phyloP scores from a whole-genome alignment of 805 yeast genomes.

The Pichia ethanolica region DNA sequence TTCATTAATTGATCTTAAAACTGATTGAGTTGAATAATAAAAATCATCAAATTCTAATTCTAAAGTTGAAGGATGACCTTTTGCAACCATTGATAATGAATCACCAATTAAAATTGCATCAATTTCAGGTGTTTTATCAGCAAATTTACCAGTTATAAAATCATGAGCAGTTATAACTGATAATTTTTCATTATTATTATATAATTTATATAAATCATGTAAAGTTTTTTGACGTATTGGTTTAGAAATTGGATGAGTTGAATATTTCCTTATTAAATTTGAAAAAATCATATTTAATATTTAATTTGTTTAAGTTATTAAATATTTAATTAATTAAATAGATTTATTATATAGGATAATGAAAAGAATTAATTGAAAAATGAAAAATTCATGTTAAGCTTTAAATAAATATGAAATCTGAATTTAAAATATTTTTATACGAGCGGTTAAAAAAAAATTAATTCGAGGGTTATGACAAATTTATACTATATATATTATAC shows the following conservation, averaged over 20 bases:
- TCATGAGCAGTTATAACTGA: conserved; percentile 76
- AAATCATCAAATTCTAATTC: conserved; percentile 75
- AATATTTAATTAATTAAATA: no score
- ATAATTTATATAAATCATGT: conserved; percentile 16
- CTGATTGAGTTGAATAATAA: conserved; percentile 67
- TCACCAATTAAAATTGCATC: conserved; percentile 84
- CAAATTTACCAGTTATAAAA: conserved; percentile 64
- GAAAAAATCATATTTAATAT: no score
- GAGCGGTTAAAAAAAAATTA: no score
- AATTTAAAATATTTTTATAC: no score
- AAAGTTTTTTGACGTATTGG: conserved; percentile 18
- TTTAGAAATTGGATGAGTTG: conserved; percentile 13
- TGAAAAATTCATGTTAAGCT: no score
- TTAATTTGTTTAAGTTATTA: no score
- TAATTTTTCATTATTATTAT: conserved; percentile 5
- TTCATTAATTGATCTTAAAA: conserved; percentile 56
- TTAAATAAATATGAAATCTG: no score
- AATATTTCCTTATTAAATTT: conserved; percentile 4
- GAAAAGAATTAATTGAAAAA: no score
- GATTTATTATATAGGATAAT: no score
- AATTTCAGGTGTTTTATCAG: conserved; percentile 49
- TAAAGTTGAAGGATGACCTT: conserved; percentile 73
- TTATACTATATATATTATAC: no score
- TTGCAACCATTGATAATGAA: conserved; percentile 84
- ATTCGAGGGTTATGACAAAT: no score